Evolutionary conservation across 495 filamentous ascomycete species (phyloP), one percentile per base, ranked within the genome.

Genomic region (Astrothelium macrocarpum): DNA sequence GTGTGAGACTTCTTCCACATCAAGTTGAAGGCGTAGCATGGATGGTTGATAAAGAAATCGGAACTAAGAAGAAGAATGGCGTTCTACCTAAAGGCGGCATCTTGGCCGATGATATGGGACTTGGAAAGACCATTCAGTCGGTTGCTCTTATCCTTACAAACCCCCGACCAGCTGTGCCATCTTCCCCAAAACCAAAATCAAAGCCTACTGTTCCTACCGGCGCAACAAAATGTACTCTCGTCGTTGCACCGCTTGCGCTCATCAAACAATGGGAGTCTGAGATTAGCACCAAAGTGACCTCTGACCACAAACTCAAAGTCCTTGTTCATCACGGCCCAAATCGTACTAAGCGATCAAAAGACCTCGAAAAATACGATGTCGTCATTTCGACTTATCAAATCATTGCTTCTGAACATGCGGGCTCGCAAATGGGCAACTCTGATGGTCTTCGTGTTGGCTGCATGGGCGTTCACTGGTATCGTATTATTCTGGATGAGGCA

Each of bases 221-320:
- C 45, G 73, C 93, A 45, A 87, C 85, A 69, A 90, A 87, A 68
- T 84, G 84, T 11, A 98, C 94, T 0, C 78, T 98, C 11, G 91
- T 98, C 45, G 87, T 98, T 62, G 94, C 93, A n/a, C 94, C 94
- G 18, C 76, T 98, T 31, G 92, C 93, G 23, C 81, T 98, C 29
- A 97, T 98, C 77, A 90, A 93, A 66, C 94, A 98, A 76, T 98
- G 94, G 94, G 94, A 98, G 73, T 79, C 85, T 1, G 94, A 98
- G 73, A 89, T 98, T 71, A 85, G 84, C 49, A 85, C 86, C 46
- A 92, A 89, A 71, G 85, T 96, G 16, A 76, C 81, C 39, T 72
- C 78, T 36, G 78, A 80, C 4, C 89, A 94, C 67, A 80, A 71
- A 65, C 78, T 96, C 25, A 82, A 85, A 62, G 91, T 98, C 10